These are phyloP conservation scores for Barnettozyma pratensis DNA, from an alignment of 805 yeast species.

Conservation along the genomic window DNA sequence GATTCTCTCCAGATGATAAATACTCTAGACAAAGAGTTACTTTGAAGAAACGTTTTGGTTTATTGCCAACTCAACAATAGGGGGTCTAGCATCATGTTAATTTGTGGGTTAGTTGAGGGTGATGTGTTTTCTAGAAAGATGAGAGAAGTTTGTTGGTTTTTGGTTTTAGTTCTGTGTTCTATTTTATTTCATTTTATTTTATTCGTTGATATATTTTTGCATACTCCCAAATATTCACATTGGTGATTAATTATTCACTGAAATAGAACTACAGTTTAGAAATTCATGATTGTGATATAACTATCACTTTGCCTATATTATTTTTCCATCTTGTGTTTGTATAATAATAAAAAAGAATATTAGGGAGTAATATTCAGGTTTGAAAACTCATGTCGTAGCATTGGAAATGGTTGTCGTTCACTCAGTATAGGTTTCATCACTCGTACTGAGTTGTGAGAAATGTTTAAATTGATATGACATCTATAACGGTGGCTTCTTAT, in stretches of 20 bases:
- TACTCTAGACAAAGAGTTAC: conserved; percentile 99
- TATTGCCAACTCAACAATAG: conserved; percentile 78
- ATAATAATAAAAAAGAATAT: neutral
- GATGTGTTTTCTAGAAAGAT: neutral
- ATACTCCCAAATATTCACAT: too few species aligned
- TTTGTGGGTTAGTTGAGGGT: neutral
- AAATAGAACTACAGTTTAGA: too few species aligned
- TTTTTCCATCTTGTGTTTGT: neutral
- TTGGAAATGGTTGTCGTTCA: too few species aligned
- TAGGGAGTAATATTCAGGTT: neutral
- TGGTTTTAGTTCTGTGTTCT: too few species aligned
- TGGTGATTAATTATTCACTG: too few species aligned
- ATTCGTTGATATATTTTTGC: too few species aligned
- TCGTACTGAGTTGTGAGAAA: neutral
- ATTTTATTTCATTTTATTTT: too few species aligned
- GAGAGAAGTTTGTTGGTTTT: too few species aligned
- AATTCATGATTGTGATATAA: too few species aligned
- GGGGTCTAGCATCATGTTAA: neutral
- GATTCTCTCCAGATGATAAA: conserved; percentile 99
- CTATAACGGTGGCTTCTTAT: conserved; percentile 48
- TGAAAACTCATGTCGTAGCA: neutral
- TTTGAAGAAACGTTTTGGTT: conserved; percentile 85
- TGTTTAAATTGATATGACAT: too few species aligned
- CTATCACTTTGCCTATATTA: neutral
- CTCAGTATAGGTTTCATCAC: neutral